Evolutionary conservation across 202 grass and related monocot species (phyloP), one percentile per base, ranked within the genome.

Genomic region (Zizania palustris): DNA sequence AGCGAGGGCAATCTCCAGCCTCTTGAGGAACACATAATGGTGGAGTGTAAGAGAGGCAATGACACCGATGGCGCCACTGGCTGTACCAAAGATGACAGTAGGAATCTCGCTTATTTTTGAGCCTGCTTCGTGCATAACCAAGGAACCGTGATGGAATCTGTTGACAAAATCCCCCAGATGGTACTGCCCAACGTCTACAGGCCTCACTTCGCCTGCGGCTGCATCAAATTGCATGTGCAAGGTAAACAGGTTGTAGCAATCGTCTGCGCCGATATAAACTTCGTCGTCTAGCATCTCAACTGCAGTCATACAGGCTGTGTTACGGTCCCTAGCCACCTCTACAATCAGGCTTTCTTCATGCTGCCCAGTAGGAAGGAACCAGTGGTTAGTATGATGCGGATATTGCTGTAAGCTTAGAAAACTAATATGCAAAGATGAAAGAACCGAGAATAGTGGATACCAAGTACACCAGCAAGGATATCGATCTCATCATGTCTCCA

Each of bases 401-500:
- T 37, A 60, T 21, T 15, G 12, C 6, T 35, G 41, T 4, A 22
- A 55, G 21, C 66, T 54, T 37, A 21, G 45, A 53, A 20, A 21
- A 63, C 36, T 16, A 61, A 49, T 16, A 19, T 50, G 43, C 60
- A 53, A 10, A 75, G 4, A 63, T 21, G 44, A 63, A 45, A 61
- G 40, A 28, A 45, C 2, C 62, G 57, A 61, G 57, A 50, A 43
- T 18, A 16, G 18, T 58, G 4, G 28, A 41, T 92, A 92, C 90
- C 85, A 77, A 86, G 69, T 92, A 88, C 49, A 88, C 53, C 70
- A 28, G 28, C 28, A 28, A 28, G 28, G 28, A 28, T 28, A 92
- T 83, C 73, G 90, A 92, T 41, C 85, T 92, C 90, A 88, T 86
- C 51, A 88, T 68, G 73, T 88, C 90, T 43, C 90, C 90, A 67